Evolutionary conservation across 2,329 filamentous ascomycete species (phyloP), one percentile per base, ranked within the genome.

Genomic region (Aspergillus piperis): DNA sequence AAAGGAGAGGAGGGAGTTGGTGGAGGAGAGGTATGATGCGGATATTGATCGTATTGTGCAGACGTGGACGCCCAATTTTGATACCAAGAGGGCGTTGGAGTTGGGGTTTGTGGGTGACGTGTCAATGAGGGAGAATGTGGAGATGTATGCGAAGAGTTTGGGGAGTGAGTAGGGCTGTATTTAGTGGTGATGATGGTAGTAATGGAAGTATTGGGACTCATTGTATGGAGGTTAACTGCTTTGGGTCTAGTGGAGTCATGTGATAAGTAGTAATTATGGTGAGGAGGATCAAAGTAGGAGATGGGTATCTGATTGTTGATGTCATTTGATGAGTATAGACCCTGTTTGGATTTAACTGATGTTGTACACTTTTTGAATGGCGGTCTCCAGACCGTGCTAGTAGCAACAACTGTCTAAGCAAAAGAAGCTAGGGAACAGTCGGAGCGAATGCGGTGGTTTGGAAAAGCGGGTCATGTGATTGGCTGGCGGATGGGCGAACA

Each of bases 1-100:
- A 1, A 77, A 80, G 71, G 82, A 87, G 54, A 82, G 79, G 69
- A 68, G 86, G 66, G 73, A 73, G 57, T 73, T 84, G 13, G 73
- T 88, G 17, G 79, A 76, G 66, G 85, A 88, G 71, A 82, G 82
- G 72, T 81, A 79, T 60, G 81, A 86, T 66, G 78, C 79, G 30
- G 81, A 75, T 23, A 75, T 84, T 60, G 84, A 86, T 73, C 77
- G 78, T 64, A 86, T 88, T 60, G 73, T 88, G 71, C 79, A 84
- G 64, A 84, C 84, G 61, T 88, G 86, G 86, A 82, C 84, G 10
- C 80, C 82, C 61, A 81, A 82, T 58, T 83, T 87, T 66, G 83
- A 87, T 67, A 82, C 76, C 7, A 70, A 75, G 1, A 81, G 82
- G 62, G 87, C 87, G 3, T 77, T 80, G 60, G 71, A 75, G 8